Evolutionary conservation across 2,329 filamentous ascomycete species (phyloP), one percentile per base, ranked within the genome.

Genomic region (Akanthomyces dipterigenus): DNA sequence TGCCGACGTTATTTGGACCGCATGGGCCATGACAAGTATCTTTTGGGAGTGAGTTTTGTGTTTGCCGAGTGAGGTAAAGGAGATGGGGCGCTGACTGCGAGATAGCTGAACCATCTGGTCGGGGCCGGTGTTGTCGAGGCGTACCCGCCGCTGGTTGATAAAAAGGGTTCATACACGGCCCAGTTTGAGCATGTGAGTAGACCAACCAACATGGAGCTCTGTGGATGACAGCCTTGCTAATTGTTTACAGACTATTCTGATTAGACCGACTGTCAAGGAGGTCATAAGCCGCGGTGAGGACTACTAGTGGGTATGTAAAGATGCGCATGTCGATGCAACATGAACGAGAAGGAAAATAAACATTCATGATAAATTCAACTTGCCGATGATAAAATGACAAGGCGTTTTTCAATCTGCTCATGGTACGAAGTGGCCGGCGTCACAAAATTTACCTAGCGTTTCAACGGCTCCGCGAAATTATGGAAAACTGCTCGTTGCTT

Each of bases 81-180:
- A 18, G 40, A 18, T 46, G 24, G 28, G 53, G 48, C 22, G 14
- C 42, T 53, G 7, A 45, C 34, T 34, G 63, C 67, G 64, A 34
- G 40, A 24, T 36, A 92, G 88, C 79, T 97, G 73, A 96, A 96
- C 77, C 93, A 88, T 70, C 81, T 97, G 46, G 91, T 97, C 51
- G 82, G 85, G 46, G 86, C 81, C 62, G 92, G 91, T 62, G 89
- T 97, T 67, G 90, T 97, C 48, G 90, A 97, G 76, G 86, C 90
- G 48, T 97, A 97, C 72, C 91, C 92, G 43, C 93, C 93, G 34
- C 80, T 97, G 68, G 88, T 89, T 67, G 93, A 97, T 77, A 87
- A 93, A 77, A 96, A 96, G 82, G 93, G 93, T 63, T 96, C 90
- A 28, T 96, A 96, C 75, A 96, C 92, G 28, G 93, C 93, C 65